These are phyloP conservation scores for Camellia japonica DNA, from an alignment of 148 eudicot species.

Conservation along the genomic window DNA sequence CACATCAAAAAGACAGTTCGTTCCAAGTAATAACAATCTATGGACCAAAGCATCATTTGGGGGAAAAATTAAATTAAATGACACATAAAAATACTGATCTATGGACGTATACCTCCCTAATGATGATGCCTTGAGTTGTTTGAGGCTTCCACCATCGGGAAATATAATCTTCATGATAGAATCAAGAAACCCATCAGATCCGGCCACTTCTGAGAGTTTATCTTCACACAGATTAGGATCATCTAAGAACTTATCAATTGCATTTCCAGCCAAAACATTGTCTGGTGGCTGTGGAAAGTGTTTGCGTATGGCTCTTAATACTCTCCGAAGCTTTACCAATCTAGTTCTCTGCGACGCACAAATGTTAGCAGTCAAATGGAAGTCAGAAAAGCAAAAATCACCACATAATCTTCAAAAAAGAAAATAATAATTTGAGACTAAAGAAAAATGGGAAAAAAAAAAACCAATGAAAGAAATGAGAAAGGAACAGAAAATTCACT, in stretches of 20 bases:
- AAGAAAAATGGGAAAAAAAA: background rate
- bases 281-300: conserved; percentile 96
- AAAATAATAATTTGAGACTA: background rate
- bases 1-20: conserved; percentile 8
- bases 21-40: background rate
- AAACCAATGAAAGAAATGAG: background rate
- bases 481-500: conserved; percentile 30
- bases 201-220: conserved; percentile 84
- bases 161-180: conserved; percentile 52
- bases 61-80: conserved; percentile 13
- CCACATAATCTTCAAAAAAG: background rate
- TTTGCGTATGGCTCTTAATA: conserved; percentile 89
- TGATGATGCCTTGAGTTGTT: conserved; percentile 45
- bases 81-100: conserved; percentile 10
- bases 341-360: conserved; percentile 67
- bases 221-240: conserved; percentile 79
- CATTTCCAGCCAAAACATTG: conserved; percentile 67
- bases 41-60: background rate
- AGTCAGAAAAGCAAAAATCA: conserved; percentile 13
- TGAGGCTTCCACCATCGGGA: conserved; percentile 48
- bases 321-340: conserved; percentile 81
- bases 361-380: conserved; percentile 19
- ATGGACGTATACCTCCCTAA: conserved; percentile 44
- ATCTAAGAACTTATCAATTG: conserved; percentile 82
- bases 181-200: conserved; percentile 71